These are phyloP conservation scores for Wallacemonas sp. DNA, from an alignment of 208 protist species.

Conservation along the genomic window DNA sequence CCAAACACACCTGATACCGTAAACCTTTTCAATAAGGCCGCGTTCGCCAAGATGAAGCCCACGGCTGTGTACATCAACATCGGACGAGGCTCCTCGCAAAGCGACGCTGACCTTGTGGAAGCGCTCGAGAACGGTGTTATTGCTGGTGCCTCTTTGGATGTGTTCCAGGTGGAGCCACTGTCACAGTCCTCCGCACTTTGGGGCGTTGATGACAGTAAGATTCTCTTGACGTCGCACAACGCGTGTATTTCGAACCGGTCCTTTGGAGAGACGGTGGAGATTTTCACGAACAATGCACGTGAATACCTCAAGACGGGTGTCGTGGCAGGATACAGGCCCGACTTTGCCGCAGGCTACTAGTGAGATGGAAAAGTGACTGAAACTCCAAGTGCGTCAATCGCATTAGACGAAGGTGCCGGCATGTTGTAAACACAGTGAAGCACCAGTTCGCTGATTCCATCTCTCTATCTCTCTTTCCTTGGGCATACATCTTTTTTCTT, in stretches of 20 bases:
- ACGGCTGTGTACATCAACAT: conserved; percentile 80
- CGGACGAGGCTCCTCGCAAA: conserved; percentile 54
- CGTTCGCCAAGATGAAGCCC: conserved; percentile 68
- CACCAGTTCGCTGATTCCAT: no score
- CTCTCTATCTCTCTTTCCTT: no score
- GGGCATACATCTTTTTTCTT: no score
- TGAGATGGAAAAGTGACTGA: no score
- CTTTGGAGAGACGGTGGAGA: conserved; percentile 27
- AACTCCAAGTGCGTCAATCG: no score
- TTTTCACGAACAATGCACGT: conserved; percentile 27
- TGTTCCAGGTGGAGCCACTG: conserved; percentile 76
- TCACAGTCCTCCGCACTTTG: conserved; percentile 46
- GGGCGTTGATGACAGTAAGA: conserved; percentile 50
- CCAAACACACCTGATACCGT: conserved; percentile 54
- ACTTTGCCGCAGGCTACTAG: conserved; percentile 35
- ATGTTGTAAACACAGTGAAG: no score
- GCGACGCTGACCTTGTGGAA: conserved; percentile 46
- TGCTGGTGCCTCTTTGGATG: conserved; percentile 63
- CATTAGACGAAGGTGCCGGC: no score
- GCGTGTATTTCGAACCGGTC: conserved; percentile 44
- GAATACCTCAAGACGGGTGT: conserved; percentile 36
- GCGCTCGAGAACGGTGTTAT: conserved; percentile 52
- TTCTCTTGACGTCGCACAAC: conserved; percentile 69
- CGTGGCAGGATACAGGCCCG: conserved; percentile 28
- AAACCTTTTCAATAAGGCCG: conserved; percentile 53